Conservation (phyloP, 2,329 filamentous ascomycete genomes). For the Colletotrichum graminicola region DNA sequence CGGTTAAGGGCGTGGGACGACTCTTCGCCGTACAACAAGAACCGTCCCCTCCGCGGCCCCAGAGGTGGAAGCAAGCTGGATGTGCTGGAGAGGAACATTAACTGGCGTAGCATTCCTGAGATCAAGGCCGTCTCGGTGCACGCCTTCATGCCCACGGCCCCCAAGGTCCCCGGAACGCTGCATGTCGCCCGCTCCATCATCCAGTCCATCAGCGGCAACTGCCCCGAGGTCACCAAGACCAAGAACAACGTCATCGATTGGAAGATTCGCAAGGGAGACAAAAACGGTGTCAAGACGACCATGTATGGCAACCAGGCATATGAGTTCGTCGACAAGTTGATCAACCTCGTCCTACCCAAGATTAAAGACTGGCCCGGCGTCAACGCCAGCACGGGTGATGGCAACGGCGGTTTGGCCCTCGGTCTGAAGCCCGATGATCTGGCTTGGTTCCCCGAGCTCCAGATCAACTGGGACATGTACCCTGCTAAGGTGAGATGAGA, state of each 20-base stretch:
- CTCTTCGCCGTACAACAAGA: slow-evolving; percentile 93
- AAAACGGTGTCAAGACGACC: slow-evolving; percentile 81
- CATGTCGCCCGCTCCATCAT: slow-evolving; percentile 87
- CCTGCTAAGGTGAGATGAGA: slow-evolving; percentile 56
- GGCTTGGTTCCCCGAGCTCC: slow-evolving; percentile 90
- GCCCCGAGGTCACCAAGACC: slow-evolving; percentile 76
- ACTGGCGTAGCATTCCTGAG: slow-evolving; percentile 87
- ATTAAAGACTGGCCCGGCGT: slow-evolving; percentile 95
- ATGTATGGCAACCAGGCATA: slow-evolving; percentile 85
- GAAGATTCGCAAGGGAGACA: slow-evolving; percentile 77
- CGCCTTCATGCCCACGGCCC: slow-evolving; percentile 77
- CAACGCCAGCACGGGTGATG: slow-evolving; percentile 78
- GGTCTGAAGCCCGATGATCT: slow-evolving; percentile 83
- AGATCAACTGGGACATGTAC: slow-evolving; percentile 89
- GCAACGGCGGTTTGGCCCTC: slow-evolving; percentile 87
- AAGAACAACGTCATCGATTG: slow-evolving; percentile 81
- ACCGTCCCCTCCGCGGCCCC: slow-evolving; percentile 85
- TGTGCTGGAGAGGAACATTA: slow-evolving; percentile 79
- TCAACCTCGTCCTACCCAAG: slow-evolving; percentile 90
- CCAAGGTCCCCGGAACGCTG: slow-evolving; percentile 78
- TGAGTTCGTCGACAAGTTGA: slow-evolving; percentile 89
- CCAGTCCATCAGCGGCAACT: slow-evolving; percentile 86
- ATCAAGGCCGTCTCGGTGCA: slow-evolving; percentile 86
- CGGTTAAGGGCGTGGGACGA: slow-evolving; percentile 89
- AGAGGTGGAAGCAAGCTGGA: slow-evolving; percentile 81